Conservation (phyloP, 2,329 filamentous ascomycete genomes). For the Pestalotiopsis sp. region DNA sequence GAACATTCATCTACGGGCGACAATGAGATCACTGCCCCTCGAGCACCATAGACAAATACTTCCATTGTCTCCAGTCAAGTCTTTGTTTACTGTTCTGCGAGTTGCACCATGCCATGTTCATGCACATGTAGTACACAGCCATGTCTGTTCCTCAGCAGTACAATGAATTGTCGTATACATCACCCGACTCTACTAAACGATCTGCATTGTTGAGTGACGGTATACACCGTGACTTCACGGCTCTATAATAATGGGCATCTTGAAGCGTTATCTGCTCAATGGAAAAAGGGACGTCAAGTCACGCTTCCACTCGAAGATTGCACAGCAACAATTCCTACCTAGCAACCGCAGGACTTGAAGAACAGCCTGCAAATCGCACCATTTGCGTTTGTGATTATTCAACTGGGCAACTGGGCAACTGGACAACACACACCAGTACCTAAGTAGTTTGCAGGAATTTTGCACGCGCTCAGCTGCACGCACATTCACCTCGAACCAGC, state of each 20-base stretch:
- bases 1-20: not conserved
- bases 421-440: too few relatives aligned
- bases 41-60: not conserved
- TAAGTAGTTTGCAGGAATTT: too few relatives aligned
- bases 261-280: not conserved
- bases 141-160: not conserved
- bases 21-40: not conserved
- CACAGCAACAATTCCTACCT: not conserved
- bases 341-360: not conserved
- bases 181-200: not conserved
- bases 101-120: not conserved
- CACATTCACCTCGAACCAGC: too few relatives aligned
- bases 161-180: not conserved
- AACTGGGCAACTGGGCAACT: not conserved
- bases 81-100: not conserved
- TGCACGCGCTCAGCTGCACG: too few relatives aligned
- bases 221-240: not conserved
- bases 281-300: not conserved
- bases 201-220: not conserved
- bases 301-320: not conserved
- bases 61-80: not conserved
- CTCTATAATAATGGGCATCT: not conserved
- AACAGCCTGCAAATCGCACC: not conserved
- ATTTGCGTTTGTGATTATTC: not conserved
- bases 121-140: not conserved